Base-by-base conservation (phyloP, 768 basidiomycete genomes). In the Clathrus columnatus region DNA sequence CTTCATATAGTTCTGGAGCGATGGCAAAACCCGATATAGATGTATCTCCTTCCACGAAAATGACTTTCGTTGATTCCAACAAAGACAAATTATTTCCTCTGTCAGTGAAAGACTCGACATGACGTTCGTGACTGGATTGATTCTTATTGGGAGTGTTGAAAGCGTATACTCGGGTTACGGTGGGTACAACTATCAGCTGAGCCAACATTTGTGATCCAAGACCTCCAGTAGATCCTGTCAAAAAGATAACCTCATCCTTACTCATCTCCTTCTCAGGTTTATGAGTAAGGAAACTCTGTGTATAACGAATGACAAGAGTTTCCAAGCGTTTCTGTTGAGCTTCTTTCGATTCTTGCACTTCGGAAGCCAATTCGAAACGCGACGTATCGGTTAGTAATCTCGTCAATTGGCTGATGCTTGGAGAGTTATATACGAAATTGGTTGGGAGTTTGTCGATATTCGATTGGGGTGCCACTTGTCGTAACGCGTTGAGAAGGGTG, bases 41-140 rank as follows among this genome's bases (percentile, higher is more conserved):
- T 5, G 67, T 51, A 43, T 75, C 69, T 1, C 71, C 72, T 58
- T 73, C 73, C 26, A 76, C 27, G 43, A 67, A 67, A 1, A 70
- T 62, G 14, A 78, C 58, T 42, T 71, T 72, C 0, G 46, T 18
- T 4, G 67, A 68, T 1, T 59, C 47, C 30, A 76, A 60, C 1
- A 72, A 42, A 1, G 30, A 32, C 4, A 58, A 17, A 20, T 72
- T 64, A 1, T 75, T 61, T 0, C 62, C 71, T 48, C 65, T 68
- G 50, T 72, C 73, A 4, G 28, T 4, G 48, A 75, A 75, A 1
- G 64, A 63, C 11, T 48, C 60, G 4, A 6, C 44, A n/a, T 73
- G 72, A n/a, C 70, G 26, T 17, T 51, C 28, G 17, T 18, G 32
- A 11, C 16, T 32, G 18, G 28, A 17, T 8, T 23, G 4, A 14